These are phyloP conservation scores for Pyronema omphalodes DNA, from an alignment of 495 filamentous ascomycete species.

Conservation along the genomic window DNA sequence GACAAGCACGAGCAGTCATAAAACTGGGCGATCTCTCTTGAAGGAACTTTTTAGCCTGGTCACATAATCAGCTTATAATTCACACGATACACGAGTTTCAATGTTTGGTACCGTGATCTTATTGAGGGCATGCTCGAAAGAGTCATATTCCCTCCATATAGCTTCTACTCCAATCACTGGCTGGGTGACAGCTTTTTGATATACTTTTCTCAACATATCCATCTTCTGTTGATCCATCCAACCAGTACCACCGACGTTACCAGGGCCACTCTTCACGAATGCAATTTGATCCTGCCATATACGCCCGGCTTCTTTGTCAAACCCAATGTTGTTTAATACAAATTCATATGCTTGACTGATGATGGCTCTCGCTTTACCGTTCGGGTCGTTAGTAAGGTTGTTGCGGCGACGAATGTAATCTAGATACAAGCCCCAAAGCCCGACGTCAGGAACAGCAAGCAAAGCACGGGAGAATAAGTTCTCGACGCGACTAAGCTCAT, in stretches of 20 bases:
- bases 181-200: slow-evolving; percentile 70
- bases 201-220: slow-evolving; percentile 76
- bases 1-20: slow-evolving; percentile 78
- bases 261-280: slow-evolving; percentile 73
- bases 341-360: slow-evolving; percentile 77
- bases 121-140: slow-evolving; percentile 82
- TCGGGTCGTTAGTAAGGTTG: slow-evolving; percentile 62
- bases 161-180: slow-evolving; percentile 61
- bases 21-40: slow-evolving; percentile 82
- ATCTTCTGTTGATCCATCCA: slow-evolving; percentile 99
- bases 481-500: slow-evolving; percentile 60
- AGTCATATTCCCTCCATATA: slow-evolving; percentile 93
- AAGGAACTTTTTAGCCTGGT: slow-evolving; percentile 73
- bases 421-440: slow-evolving; percentile 83
- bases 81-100: neutral
- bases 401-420: slow-evolving; percentile 86
- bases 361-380: slow-evolving; percentile 51
- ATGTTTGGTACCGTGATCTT: slow-evolving; percentile 47
- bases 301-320: slow-evolving; percentile 76
- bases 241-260: slow-evolving; percentile 57
- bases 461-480: slow-evolving; percentile 62
- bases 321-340: slow-evolving; percentile 70
- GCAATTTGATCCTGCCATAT: slow-evolving; percentile 89
- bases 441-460: slow-evolving; percentile 52
- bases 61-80: slow-evolving; percentile 1